These are phyloP conservation scores for carrot (Daucus carota) DNA, from an alignment of 129 eudicot species.

Conservation along the genomic window DH1_v3.0 NC_030389.2:32033501-32034000, in stretches of 20 bases:
- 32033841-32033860: slow-evolving; percentile 49
- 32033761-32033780: slow-evolving; percentile 31
- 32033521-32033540: slow-evolving; percentile 33
- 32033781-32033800: slow-evolving; percentile 39
- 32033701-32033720: slow-evolving; percentile 56
- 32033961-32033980: not conserved
- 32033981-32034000: not conserved
- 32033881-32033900: slow-evolving; percentile 32
- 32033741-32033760: slow-evolving; percentile 24
- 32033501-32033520: slow-evolving; percentile 44
- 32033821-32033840: slow-evolving; percentile 24
- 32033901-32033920: slow-evolving; percentile 30
- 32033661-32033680: slow-evolving; percentile 34
- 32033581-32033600: slow-evolving; percentile 40
- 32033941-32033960: too few relatives aligned
- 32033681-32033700: slow-evolving; percentile 24
- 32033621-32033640: slow-evolving; percentile 31
- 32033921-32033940: too few relatives aligned
- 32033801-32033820: slow-evolving; percentile 30
- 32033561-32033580: slow-evolving; percentile 39
- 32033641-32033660: slow-evolving; percentile 49
- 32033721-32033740: slow-evolving; percentile 29
- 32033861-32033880: slow-evolving; percentile 35
- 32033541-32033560: slow-evolving; percentile 23
- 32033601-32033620: slow-evolving; percentile 24